Conservation (phyloP, 2,329 filamentous ascomycete species). For the Paramyrothecium roridum region DNA sequence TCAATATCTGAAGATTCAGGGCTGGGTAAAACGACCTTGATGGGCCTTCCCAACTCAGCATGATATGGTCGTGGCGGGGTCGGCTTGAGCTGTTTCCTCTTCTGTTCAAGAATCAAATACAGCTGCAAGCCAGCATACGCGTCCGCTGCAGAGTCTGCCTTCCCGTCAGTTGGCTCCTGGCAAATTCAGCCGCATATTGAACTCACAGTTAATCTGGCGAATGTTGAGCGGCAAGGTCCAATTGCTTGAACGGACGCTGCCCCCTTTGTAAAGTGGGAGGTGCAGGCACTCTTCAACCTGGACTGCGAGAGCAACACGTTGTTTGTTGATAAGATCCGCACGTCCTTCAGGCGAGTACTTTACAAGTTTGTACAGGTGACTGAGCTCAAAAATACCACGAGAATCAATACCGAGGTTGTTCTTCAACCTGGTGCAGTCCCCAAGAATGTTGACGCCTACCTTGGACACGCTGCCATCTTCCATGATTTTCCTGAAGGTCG, state of each 20-base stretch:
- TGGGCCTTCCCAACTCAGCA: slow-evolving; percentile 64
- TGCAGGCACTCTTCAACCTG: slow-evolving; percentile 70
- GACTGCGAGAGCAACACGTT: slow-evolving; percentile 60
- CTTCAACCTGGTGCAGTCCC: slow-evolving; percentile 65
- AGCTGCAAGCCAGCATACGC: slow-evolving; percentile 77
- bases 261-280: slow-evolving; percentile 73
- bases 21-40: slow-evolving; percentile 42
- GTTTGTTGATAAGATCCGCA: slow-evolving; percentile 60
- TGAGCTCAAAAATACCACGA: slow-evolving; percentile 73
- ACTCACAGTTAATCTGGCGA: slow-evolving; percentile 68
- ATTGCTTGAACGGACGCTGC: slow-evolving; percentile 66
- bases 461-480: slow-evolving; percentile 70
- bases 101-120: slow-evolving; percentile 67
- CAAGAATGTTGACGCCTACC: slow-evolving; percentile 71
- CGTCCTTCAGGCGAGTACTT: slow-evolving; percentile 56
- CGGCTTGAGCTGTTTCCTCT: slow-evolving; percentile 64
- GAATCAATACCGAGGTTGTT: slow-evolving; percentile 64
- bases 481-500: slow-evolving; percentile 68
- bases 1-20: slow-evolving; percentile 4
- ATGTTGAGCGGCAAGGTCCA: slow-evolving; percentile 65
- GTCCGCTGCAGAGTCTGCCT: slow-evolving; percentile 72
- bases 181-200: slow-evolving; percentile 2
- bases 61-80: slow-evolving; percentile 67
- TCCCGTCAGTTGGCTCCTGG: not conserved
- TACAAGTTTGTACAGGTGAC: slow-evolving; percentile 76